Base-by-base conservation (phyloP, 164 flowering plant genomes). In the Magnolia officinalis region DNA sequence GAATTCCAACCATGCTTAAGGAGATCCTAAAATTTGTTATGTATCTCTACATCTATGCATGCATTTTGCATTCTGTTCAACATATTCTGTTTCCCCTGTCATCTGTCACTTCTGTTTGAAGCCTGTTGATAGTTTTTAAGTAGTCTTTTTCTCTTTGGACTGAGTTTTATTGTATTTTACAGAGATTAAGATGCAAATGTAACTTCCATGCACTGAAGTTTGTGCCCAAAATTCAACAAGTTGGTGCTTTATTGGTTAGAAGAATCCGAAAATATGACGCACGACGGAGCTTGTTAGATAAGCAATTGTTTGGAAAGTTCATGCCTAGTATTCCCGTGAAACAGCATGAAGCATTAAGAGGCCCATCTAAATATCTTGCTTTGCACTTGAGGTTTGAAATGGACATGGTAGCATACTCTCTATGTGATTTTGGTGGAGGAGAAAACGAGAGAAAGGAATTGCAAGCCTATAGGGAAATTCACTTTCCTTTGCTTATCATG, bases 331-430 rank as follows among this genome's bases (percentile, higher is more conserved):
- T 6, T 74, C 79, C 87, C 19, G 74, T 73, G 10, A 74, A 77
- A 80, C 81, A 78, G 26, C 50, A 82, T 71, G 70, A 74, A 58
- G 59, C 76, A 61, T 58, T 78, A 64, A 64, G 63, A 69, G 83
- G 79, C 29, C 82, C 88, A 74, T 80, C 85, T 6, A 90, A 81
- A 75, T 96, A 92, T 83, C 91, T 96, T 72, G 94, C 97, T 76
- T 84, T 96, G 85, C 99, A 94, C 80, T 79, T 96, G 85, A 90
- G 99, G 78, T 96, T 94, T 81, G 99, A 96, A 85, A 85, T 87
- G 68, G 99, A 94, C 66, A 96, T 96, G 99, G 94, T 96, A 71
- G 97, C 99, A 45, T 96, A 96, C 75, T 96, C 99, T 8, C 75
- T 85, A 52, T 96, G 99, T 83, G 97, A 89, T 14, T 96, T 96